Evolutionary conservation across 2,329 filamentous ascomycete species (phyloP).

Genomic region (Verticillium tricorpus): DNA sequence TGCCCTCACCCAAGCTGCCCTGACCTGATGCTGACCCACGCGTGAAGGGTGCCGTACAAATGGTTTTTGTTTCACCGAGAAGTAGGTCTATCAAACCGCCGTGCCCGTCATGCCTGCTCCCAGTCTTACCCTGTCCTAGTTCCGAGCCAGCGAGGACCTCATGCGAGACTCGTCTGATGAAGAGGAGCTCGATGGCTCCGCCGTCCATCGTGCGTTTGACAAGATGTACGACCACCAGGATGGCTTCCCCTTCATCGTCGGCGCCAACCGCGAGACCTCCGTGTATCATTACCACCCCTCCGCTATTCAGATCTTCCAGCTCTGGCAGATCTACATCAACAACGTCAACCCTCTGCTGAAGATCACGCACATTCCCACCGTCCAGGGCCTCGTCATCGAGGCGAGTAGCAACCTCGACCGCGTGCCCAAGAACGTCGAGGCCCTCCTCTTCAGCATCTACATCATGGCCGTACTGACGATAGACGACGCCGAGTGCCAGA

Average conservation of each 20-base stretch:
- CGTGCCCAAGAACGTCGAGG: slow-evolving; percentile 54
- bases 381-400: slow-evolving; percentile 61
- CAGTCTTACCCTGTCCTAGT: slow-evolving; percentile 29
- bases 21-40: not conserved
- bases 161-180: slow-evolving; percentile 53
- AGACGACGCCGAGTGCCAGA: slow-evolving; percentile 46
- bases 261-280: slow-evolving; percentile 31
- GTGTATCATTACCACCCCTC: slow-evolving; percentile 47
- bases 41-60: slow-evolving; percentile 25
- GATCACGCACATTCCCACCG: slow-evolving; percentile 60
- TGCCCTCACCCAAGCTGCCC: not conserved
- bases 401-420: slow-evolving; percentile 51
- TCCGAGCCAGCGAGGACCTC: slow-evolving; percentile 42
- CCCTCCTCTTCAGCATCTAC: slow-evolving; percentile 65
- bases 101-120: not conserved
- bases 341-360: slow-evolving; percentile 68
- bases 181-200: slow-evolving; percentile 46
- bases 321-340: slow-evolving; percentile 67
- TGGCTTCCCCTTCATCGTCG: slow-evolving; percentile 54
- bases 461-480: slow-evolving; percentile 55
- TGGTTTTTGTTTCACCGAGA: slow-evolving; percentile 52
- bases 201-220: slow-evolving; percentile 55
- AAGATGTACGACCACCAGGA: slow-evolving; percentile 52
- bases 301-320: slow-evolving; percentile 55
- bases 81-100: slow-evolving; percentile 24